Base-by-base conservation (phyloP, 805 yeast genomes). In the Ogataea trehalophila region DNA sequence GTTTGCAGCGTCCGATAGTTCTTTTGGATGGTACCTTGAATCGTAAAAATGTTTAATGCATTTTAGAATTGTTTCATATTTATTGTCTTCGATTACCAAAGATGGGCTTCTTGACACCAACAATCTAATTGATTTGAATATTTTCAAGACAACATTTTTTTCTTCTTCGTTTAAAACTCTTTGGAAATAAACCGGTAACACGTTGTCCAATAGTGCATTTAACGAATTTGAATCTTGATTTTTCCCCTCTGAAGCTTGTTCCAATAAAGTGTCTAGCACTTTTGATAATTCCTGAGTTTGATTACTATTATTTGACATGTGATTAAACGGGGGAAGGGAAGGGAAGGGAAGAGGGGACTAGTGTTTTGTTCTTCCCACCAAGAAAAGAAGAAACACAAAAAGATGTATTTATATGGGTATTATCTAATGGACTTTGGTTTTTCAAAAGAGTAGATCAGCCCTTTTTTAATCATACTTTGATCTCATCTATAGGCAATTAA, bases 221-320 rank as follows among this genome's bases (percentile, higher is more conserved):
- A 65, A 49, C 14, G 70, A 65, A 37, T 58, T 55, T 15, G 61
- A 49, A 41, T 64, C 67, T 33, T 59, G 63, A 15, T 45, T 39
- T 36, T 48, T 51, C 2, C 60, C 65, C 33, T 52, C 59, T 1
- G 62, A 55, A 33, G 57, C 52, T 45, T 61, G 64, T 5, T 48
- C 42, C 1, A 63, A 51, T 23, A 63, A 38, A 8, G 65, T 60
- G 40, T 63, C 67, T 41, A 63, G 45, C 8, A 63, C 65, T 3
- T 44, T 38, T 1, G 64, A 60, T 6, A 63, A 52, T 36, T 60
- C 62, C n/a, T 45, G 48, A 1, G 61, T 56, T 36, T 59, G 63
- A 14, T 61, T 56, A 14, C 60, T 56, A 18, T 57, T 26, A 26
- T 26, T 26, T 26, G 31, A 26, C 31, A 16, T 17, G 16, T n/a